These are phyloP conservation scores for Neofusicoccum kwambonambiense DNA, from an alignment of 2,329 filamentous ascomycete species.

Conservation along the genomic window DNA sequence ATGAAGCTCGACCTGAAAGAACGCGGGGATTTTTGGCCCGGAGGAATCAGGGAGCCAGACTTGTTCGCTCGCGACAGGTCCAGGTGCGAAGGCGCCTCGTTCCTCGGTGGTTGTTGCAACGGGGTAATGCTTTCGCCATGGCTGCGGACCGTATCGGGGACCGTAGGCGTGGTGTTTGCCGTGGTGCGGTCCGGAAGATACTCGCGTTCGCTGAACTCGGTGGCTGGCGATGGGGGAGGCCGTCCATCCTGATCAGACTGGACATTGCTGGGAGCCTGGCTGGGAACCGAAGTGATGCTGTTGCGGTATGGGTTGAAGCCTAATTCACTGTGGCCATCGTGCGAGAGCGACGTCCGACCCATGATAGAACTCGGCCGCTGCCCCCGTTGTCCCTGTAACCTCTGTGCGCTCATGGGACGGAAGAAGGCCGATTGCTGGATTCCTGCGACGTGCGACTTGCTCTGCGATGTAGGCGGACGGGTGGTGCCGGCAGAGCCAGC, in stretches of 20 bases:
- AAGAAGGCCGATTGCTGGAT: slow-evolving; percentile 91
- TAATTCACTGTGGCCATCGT: slow-evolving; percentile 31
- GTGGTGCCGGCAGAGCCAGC: not conserved
- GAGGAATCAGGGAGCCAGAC: not conserved
- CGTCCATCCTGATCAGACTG: not conserved
- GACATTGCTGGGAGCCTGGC: slow-evolving; percentile 5
- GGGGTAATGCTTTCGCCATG: slow-evolving; percentile 77
- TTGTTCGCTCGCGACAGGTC: slow-evolving; percentile 56
- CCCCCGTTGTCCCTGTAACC: slow-evolving; percentile 84
- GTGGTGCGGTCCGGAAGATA: slow-evolving; percentile 65
- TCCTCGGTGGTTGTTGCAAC: slow-evolving; percentile 55
- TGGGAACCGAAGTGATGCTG: slow-evolving; percentile 36
- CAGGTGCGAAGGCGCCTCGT: slow-evolving; percentile 47
- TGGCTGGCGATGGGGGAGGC: slow-evolving; percentile 72
- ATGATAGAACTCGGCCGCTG: slow-evolving; percentile 48
- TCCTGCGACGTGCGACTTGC: slow-evolving; percentile 84
- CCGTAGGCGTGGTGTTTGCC: slow-evolving; percentile 71
- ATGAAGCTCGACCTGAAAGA: slow-evolving; percentile 46
- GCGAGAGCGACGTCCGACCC: slow-evolving; percentile 33
- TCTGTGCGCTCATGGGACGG: slow-evolving; percentile 93
- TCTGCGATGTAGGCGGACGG: slow-evolving; percentile 65
- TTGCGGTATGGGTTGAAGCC: slow-evolving; percentile 36
- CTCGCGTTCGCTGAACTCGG: slow-evolving; percentile 75
- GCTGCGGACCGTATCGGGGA: slow-evolving; percentile 59
- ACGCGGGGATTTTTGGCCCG: slow-evolving; percentile 11